Conservation (phyloP, 805 yeast genomes). For the Metschnikowia arizonensis region DNA sequence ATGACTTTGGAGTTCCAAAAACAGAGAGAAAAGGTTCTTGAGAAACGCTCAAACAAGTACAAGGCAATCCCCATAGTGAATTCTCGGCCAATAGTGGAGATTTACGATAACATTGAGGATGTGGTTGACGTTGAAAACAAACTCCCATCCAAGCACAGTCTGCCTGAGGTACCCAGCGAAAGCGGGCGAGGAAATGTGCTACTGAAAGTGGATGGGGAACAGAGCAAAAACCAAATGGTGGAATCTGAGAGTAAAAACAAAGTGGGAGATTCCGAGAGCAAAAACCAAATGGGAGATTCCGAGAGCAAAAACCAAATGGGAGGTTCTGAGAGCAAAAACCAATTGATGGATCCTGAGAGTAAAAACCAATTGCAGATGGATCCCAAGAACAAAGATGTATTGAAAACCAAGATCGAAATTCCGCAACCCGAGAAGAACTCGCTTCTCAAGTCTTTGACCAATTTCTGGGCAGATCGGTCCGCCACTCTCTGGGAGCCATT, state of each 20-base stretch:
- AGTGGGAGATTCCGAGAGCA: no score
- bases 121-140: slow-evolving; percentile 58
- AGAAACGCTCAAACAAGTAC: slow-evolving; percentile 55
- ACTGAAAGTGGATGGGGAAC: neutral
- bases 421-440: slow-evolving; percentile 65
- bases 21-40: slow-evolving; percentile 74
- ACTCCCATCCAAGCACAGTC: neutral
- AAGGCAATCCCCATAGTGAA: slow-evolving; percentile 67
- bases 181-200: neutral
- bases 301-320: no score
- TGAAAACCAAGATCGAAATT: slow-evolving; percentile 22
- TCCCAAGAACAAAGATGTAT: slow-evolving; percentile 1
- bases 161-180: neutral
- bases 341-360: no score
- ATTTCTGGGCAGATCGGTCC: slow-evolving; percentile 97
- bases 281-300: no score
- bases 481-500: slow-evolving; percentile 94
- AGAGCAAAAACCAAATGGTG: neutral
- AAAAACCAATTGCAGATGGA: no score
- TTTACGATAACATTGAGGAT: slow-evolving; percentile 82
- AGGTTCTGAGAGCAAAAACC: neutral
- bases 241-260: no score
- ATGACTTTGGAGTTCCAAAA: slow-evolving; percentile 83
- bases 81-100: slow-evolving; percentile 85
- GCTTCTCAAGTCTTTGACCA: slow-evolving; percentile 74